A percentile compares a stretch with the other conserved stretches of the same genome.
Evolutionary conservation across 441 rosid genomes (phyloP).

Genomic region (Manihot esculenta): DNA sequence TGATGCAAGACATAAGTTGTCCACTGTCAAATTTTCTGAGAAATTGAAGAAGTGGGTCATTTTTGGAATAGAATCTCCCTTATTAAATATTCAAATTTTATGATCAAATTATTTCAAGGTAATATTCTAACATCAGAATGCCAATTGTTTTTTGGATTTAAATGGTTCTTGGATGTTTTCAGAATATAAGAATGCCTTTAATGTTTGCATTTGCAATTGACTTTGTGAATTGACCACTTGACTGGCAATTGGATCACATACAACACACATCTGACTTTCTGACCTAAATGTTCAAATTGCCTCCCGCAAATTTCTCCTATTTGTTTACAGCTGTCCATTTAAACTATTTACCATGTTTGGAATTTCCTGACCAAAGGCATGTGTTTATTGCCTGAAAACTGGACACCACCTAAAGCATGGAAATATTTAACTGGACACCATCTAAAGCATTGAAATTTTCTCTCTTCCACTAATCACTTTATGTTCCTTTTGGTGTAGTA

Average conservation of each 20-base stretch:
- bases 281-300: neutral
- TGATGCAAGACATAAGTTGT: too few relatives aligned
- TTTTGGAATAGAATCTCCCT: too few relatives aligned
- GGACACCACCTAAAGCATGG: neutral
- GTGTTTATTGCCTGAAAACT: neutral
- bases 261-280: neutral
- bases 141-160: neutral
- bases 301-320: neutral
- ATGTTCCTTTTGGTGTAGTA: constrained; percentile 39
- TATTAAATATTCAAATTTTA: constrained; percentile 11
- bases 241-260: neutral
- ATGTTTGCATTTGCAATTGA: neutral
- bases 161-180: too few relatives aligned
- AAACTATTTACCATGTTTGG: neutral
- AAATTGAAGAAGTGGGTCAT: too few relatives aligned
- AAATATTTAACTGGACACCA: too few relatives aligned
- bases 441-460: too few relatives aligned
- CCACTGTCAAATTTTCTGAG: too few relatives aligned
- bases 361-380: neutral
- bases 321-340: neutral
- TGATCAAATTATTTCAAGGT: constrained; percentile 77
- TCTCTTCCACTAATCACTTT: too few relatives aligned
- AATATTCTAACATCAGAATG: neutral
- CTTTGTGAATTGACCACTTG: neutral
- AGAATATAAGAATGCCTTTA: neutral